A percentile compares a stretch with the other conserved stretches of the same genome.
phyloP scores from a whole-genome alignment of 75 land plant genomes.

The Chamaecyparis obtusa region DNA sequence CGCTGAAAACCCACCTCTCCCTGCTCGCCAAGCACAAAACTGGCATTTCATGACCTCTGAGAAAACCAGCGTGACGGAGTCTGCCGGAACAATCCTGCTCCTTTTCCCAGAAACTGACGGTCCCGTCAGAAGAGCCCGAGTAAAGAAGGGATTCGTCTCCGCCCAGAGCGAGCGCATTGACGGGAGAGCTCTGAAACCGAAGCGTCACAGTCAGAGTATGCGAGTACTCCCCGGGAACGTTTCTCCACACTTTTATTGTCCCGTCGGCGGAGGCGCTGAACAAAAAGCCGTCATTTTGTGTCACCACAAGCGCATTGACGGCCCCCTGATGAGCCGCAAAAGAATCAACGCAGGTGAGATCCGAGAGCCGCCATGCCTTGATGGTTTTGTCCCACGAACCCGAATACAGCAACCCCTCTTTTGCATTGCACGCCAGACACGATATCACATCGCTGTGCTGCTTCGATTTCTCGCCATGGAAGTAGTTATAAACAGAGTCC shows the following conservation, averaged over 20 bases:
- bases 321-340: slow-evolving; percentile 56
- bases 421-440: slow-evolving; percentile 44
- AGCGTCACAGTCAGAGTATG: slow-evolving; percentile 53
- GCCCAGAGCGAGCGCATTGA: slow-evolving; percentile 70
- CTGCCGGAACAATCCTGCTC: slow-evolving; percentile 22
- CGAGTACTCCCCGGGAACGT: slow-evolving; percentile 19
- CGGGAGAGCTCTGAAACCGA: slow-evolving; percentile 38
- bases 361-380: slow-evolving; percentile 58
- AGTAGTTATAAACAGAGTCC: background rate
- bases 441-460: slow-evolving; percentile 53
- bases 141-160: slow-evolving; percentile 34
- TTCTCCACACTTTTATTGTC: slow-evolving; percentile 46
- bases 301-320: slow-evolving; percentile 49
- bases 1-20: slow-evolving; percentile 48
- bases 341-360: slow-evolving; percentile 51
- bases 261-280: slow-evolving; percentile 54
- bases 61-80: slow-evolving; percentile 36
- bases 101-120: slow-evolving; percentile 58
- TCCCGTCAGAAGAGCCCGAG: slow-evolving; percentile 64
- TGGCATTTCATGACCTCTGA: slow-evolving; percentile 59
- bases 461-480: slow-evolving; percentile 6
- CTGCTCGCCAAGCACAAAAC: slow-evolving; percentile 60
- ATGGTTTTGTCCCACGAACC: slow-evolving; percentile 64
- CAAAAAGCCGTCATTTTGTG: slow-evolving; percentile 33
- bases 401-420: slow-evolving; percentile 36